Evolutionary conservation across 176 grass and related monocot genomes (phyloP).

Genomic region (Juncus effusus): DNA sequence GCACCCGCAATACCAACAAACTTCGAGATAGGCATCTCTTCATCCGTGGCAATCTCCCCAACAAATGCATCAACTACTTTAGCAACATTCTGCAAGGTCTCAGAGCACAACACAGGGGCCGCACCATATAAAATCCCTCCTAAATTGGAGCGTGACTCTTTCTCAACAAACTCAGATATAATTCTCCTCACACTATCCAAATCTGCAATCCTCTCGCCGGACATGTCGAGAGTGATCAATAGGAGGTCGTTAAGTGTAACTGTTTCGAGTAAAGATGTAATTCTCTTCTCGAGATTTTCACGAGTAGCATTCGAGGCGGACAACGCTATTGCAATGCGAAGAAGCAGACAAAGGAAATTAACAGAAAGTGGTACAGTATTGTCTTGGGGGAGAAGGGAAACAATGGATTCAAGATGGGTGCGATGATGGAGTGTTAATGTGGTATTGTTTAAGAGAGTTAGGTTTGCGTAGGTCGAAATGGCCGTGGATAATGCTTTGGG

Average conservation of each 20-base stretch:
- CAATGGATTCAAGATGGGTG: slow-evolving; percentile 39
- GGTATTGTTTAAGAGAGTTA: slow-evolving; percentile 29
- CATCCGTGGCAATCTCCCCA: slow-evolving; percentile 69
- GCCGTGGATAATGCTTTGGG: slow-evolving; percentile 35
- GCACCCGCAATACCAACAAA: slow-evolving; percentile 54
- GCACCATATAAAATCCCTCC: slow-evolving; percentile 13
- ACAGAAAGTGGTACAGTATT: slow-evolving; percentile 39
- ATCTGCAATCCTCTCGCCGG: slow-evolving; percentile 37
- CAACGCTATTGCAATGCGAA: slow-evolving; percentile 38
- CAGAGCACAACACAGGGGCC: slow-evolving; percentile 11
- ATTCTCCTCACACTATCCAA: slow-evolving; percentile 56
- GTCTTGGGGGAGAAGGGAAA: slow-evolving; percentile 39
- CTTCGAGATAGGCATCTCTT: slow-evolving; percentile 46
- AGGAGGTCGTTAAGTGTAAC: slow-evolving; percentile 50
- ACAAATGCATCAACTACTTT: slow-evolving; percentile 55
- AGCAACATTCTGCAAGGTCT: slow-evolving; percentile 51
- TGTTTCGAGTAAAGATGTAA: slow-evolving; percentile 50
- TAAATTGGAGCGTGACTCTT: neutral
- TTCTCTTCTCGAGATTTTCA: slow-evolving; percentile 61
- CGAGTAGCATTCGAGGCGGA: slow-evolving; percentile 31
- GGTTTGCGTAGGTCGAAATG: slow-evolving; percentile 39
- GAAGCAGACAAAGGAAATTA: slow-evolving; percentile 57
- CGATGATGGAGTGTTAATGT: slow-evolving; percentile 5
- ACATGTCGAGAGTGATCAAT: slow-evolving; percentile 36
- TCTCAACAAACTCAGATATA: slow-evolving; percentile 51